These are phyloP conservation scores for Trichophyton benhamiae DNA, from an alignment of 2,329 filamentous ascomycete species.

Conservation along the genomic window DNA sequence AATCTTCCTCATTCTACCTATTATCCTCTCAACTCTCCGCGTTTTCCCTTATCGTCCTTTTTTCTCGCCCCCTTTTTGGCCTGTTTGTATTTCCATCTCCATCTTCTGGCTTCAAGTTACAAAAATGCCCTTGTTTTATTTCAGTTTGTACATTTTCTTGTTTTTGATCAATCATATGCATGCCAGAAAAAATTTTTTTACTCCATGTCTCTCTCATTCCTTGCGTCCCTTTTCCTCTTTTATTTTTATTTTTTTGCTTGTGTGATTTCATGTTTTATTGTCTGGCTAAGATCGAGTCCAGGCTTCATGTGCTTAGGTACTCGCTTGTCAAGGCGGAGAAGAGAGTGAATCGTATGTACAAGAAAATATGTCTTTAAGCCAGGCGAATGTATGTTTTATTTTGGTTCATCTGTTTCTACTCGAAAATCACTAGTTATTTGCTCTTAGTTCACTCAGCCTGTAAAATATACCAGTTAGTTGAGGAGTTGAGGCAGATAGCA, in stretches of 20 bases:
- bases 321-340: background rate
- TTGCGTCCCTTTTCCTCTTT: background rate
- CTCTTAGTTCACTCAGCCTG: too few relatives aligned
- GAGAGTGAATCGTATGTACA: background rate
- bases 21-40: background rate
- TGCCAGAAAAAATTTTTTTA: background rate
- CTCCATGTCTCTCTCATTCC: background rate
- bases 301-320: constrained; percentile 1
- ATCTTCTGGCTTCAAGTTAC: background rate
- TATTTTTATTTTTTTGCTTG: background rate
- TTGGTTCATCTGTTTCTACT: background rate
- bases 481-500: too few relatives aligned
- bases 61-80: background rate
- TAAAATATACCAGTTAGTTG: too few relatives aligned
- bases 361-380: background rate
- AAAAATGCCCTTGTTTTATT: background rate
- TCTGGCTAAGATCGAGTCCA: background rate
- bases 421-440: too few relatives aligned
- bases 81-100: background rate
- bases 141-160: background rate
- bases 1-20: background rate
- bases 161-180: background rate
- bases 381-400: background rate
- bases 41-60: background rate
- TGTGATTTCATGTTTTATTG: background rate